Conservation (phyloP, 1,284 basidiomycete species). For the Fomitopsis schrenkii region DNA sequence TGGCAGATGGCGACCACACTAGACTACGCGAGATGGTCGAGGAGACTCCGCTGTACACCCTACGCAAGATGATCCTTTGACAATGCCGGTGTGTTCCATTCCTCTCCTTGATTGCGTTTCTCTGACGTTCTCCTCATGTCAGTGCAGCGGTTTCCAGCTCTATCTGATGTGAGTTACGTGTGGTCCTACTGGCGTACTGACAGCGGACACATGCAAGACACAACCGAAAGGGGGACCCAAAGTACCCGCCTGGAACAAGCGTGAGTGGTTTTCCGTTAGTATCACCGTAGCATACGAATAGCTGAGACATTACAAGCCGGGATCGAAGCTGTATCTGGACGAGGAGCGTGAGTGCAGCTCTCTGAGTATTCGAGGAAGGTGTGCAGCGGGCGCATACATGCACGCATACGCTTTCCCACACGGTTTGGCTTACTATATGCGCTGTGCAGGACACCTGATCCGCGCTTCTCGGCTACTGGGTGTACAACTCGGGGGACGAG, state of each 20-base stretch:
- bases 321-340: slow-evolving; percentile 24
- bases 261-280: slow-evolving; percentile 14
- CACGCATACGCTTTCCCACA: too few species aligned
- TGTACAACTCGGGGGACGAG: slow-evolving; percentile 22
- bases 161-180: slow-evolving; percentile 28
- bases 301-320: slow-evolving; percentile 26
- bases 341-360: slow-evolving; percentile 19
- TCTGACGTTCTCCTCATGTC: slow-evolving; percentile 16
- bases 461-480: slow-evolving; percentile 31
- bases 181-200: slow-evolving; percentile 21
- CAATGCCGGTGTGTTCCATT: slow-evolving; percentile 34
- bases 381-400: not conserved
- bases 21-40: slow-evolving; percentile 33
- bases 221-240: slow-evolving; percentile 33
- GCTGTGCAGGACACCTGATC: slow-evolving; percentile 31
- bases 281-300: too few species aligned
- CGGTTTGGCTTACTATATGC: not conserved
- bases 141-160: slow-evolving; percentile 30
- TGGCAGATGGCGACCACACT: slow-evolving; percentile 17
- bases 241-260: slow-evolving; percentile 31
- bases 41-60: slow-evolving; percentile 56
- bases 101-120: slow-evolving; percentile 7
- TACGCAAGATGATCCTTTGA: slow-evolving; percentile 49
- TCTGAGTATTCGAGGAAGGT: too few species aligned
- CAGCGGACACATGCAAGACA: slow-evolving; percentile 32